Base-by-base conservation (phyloP, 441 rosid genomes). In the Pelargonium myrrhifolium region DNA sequence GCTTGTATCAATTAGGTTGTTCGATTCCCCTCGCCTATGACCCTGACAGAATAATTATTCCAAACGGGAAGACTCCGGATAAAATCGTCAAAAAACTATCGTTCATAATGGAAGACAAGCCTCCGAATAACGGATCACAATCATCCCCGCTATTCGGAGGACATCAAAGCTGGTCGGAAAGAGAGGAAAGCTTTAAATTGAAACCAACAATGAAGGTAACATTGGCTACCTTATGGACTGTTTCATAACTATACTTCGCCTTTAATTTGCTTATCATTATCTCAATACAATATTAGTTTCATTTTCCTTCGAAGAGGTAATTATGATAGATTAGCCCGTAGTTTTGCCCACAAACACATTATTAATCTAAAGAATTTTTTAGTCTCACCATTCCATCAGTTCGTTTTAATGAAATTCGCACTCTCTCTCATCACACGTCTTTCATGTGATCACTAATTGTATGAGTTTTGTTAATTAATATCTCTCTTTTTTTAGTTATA, bases 91-190 rank as follows among this genome's bases (percentile, higher is more conserved):
- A 62, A 59, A 81, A 86, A 70, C 83, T 93, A 10, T 76, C 83
- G 65, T 91, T 86, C 71, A 65, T 89, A 35, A 75, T 78, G 55
- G 83, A 88, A 72, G 93, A 84, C 73, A 81, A 83, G 26, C 75
- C 75, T 63, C 67, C 56, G 28, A 76, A 78, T 51, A 81, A 82
- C 70, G 80, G 64, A 53, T 82, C 89, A 58, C 80, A 71, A 58
- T 69, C 82, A 64, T 59, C 76, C 68, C 92, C 92, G 65, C 78
- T 94, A 24, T 94, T 94, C 84, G 97, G 99, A 70, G 97, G 97
- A 47, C 86, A 78, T 76, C 78, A 80, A 67, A 91, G 84, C 81
- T 94, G 97, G 99, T 72, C 77, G n/a, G 76, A 89, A 68, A 91
- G 97, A 69, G 86, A 91, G 65, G 85, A 83, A 72, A 91, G 92